These are phyloP conservation scores for Fusarium staphyleae DNA, from an alignment of 2,329 filamentous ascomycete species.

Conservation along the genomic window DNA sequence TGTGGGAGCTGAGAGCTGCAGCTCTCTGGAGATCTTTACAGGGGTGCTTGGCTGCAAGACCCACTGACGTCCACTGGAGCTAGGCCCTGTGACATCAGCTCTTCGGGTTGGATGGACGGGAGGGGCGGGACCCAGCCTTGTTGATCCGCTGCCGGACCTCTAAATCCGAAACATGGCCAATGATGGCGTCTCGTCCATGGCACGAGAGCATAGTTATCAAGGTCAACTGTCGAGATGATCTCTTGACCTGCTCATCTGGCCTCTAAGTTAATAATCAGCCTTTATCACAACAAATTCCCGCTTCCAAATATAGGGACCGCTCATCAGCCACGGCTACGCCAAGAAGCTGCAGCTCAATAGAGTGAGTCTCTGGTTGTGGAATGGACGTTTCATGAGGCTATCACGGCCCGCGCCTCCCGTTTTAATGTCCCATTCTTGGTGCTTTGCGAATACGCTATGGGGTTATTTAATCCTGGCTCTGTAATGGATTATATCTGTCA, in stretches of 20 bases:
- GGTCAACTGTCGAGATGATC: conserved; percentile 14
- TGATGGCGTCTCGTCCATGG: conserved; percentile 12
- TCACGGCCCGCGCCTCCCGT: conserved; percentile 7
- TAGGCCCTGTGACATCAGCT: conserved; percentile 32
- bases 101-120: conserved; percentile 1
- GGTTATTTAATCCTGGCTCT: no score
- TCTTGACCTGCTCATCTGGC: neutral
- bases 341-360: no score
- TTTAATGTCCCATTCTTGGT: neutral
- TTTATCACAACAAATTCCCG: neutral
- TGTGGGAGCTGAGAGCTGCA: conserved; percentile 3
- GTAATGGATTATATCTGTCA: neutral
- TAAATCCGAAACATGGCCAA: conserved; percentile 13
- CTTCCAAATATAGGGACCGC: neutral
- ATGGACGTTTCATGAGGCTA: conserved; percentile 28
- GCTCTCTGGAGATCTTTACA: conserved; percentile 6
- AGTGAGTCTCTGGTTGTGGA: no score
- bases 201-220: conserved; percentile 28
- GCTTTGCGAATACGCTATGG: no score
- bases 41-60: conserved; percentile 9
- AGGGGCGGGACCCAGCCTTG: conserved; percentile 16
- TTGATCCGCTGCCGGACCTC: conserved; percentile 5
- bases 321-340: neutral
- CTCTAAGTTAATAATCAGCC: neutral
- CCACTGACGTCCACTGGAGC: neutral